These are phyloP conservation scores for Parmelia sp. DNA, from an alignment of 495 filamentous ascomycete species.

Conservation along the genomic window DNA sequence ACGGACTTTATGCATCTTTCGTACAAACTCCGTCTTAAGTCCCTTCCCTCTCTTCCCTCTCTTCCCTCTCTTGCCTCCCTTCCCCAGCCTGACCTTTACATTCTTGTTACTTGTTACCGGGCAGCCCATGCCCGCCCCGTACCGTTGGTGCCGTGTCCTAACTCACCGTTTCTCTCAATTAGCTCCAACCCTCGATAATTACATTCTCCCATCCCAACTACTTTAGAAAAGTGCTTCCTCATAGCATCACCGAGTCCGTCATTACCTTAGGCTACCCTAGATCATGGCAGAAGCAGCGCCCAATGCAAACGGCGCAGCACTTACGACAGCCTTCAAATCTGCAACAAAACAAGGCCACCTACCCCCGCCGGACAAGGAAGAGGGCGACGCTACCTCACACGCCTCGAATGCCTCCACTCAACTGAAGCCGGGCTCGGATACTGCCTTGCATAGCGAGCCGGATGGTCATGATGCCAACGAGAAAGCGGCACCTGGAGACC, in stretches of 20 bases:
- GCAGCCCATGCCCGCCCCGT: neutral
- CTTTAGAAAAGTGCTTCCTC: neutral
- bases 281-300: constrained; percentile 14
- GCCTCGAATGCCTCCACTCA: constrained; percentile 7
- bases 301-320: constrained; percentile 14
- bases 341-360: constrained; percentile 14
- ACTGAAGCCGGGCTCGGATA: constrained; percentile 8
- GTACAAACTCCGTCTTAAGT: neutral
- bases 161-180: neutral
- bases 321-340: constrained; percentile 12
- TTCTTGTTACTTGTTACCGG: no score
- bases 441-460: neutral
- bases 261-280: constrained; percentile 5
- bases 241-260: neutral
- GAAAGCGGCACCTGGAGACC: constrained; percentile 8
- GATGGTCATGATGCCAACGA: constrained; percentile 8
- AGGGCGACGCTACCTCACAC: neutral
- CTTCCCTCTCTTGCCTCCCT: no score
- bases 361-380: neutral
- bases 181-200: neutral
- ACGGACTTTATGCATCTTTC: constrained; percentile 7
- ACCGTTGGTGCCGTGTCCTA: neutral
- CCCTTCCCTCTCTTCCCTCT: neutral
- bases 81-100: no score
- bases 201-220: neutral